Conservation (phyloP, 768 basidiomycete species). For the Leucocoprinus birnbaumii region DNA sequence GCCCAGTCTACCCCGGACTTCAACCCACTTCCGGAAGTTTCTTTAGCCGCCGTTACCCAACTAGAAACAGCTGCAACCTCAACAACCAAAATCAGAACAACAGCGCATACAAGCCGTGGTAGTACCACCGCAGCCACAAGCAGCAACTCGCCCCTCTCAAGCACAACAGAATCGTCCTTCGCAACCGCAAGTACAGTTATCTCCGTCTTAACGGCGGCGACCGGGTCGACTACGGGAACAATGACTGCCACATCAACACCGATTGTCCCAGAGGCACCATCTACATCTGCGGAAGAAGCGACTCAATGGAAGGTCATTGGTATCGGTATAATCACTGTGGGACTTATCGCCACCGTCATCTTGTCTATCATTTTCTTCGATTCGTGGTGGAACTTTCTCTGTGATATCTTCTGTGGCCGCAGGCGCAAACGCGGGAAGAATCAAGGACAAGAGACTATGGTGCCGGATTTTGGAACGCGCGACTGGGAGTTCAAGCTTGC, state of each 20-base stretch:
- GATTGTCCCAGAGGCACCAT: constrained; percentile 15
- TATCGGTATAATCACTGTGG: constrained; percentile 62
- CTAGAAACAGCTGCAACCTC: neutral
- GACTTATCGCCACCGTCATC: constrained; percentile 50
- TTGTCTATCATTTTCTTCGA: constrained; percentile 68
- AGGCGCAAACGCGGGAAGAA: constrained; percentile 19
- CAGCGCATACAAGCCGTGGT: neutral
- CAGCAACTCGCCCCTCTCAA: no score
- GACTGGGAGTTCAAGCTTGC: constrained; percentile 56
- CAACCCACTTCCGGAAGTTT: no score
- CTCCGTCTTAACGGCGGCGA: neutral
- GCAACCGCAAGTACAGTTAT: neutral
- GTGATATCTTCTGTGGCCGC: constrained; percentile 40
- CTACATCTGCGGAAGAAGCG: constrained; percentile 38
- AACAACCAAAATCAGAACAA: neutral
- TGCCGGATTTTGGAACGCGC: constrained; percentile 62
- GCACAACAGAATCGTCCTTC: no score
- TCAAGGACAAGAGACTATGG: constrained; percentile 47
- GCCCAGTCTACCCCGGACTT: no score
- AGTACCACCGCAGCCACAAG: neutral
- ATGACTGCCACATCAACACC: neutral
- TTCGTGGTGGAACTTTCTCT: constrained; percentile 61
- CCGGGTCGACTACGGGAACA: neutral
- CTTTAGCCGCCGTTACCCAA: no score
- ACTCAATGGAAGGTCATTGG: constrained; percentile 71